Evolutionary conservation across 345 rosid species (phyloP), one percentile per base, ranked within the genome.

Genomic region (Gynandropsis gynandra): DNA sequence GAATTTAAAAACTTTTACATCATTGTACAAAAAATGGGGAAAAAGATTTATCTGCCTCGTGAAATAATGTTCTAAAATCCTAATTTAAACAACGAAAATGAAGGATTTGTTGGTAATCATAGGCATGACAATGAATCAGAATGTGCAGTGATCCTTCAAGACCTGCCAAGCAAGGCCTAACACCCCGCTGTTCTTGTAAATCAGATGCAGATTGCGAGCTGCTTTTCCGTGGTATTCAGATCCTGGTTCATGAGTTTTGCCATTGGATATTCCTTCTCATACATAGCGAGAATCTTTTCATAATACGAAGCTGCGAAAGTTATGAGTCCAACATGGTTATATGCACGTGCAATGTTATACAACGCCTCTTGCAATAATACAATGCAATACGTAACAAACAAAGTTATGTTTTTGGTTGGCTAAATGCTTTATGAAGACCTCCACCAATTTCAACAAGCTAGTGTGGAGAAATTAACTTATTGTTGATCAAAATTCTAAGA

Each of bases 311-410:
- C 87, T 0, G 96, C 87, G 52, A 82, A 67, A 13, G 89, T 53
- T 41, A 73, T 72, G 12, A 87, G 76, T 39, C 96, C 96, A 0
- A 80, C 82, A 9, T 87, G 96, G 70, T 90, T 96, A 64, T 58
- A 84, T 11, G 85, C 98, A 1, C 85, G 79, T 2, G 83, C 95
- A 19, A 82, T 56, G 51, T 85, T 82, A 58, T 77, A 82, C 42
- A 80, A 37, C 3, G 84, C 74, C 73, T 81, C 29, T 5, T 24
- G 29, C 29, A 24, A 2, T 2, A 24, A 24, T n/a, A n/a, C n/a
- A 24, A 24, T 24, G 29, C 29, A 24, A 2, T 24, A 5, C 5
- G 29, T 24, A 24, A 5, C 29, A 24, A 24, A 24, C 29, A 24
- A 24, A 2, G 29, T 24, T 5, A 24, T 5, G 29, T 24, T 24